Base-by-base conservation (phyloP, 2,329 filamentous ascomycete species). In the Penicillium rolfsii region DNA sequence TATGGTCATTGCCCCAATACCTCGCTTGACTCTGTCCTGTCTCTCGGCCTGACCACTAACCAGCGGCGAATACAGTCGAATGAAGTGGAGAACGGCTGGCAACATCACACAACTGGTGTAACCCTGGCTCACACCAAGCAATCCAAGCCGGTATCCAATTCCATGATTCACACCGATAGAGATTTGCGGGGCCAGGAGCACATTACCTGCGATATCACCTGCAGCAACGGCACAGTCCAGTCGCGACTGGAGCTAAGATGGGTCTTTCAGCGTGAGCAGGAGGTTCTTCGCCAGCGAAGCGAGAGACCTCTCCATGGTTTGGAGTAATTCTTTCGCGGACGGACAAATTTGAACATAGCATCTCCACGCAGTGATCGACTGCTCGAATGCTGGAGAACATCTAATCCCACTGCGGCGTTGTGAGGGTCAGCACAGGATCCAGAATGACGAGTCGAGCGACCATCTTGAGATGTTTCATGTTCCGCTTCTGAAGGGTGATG, bases 31-130 rank as follows among this genome's bases (percentile, higher is more conserved):
- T 36, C 36, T 16, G 26, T 30, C 46, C 46, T 48, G 45, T 46
- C 40, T 53, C 36, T 38, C 50, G 4, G 35, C 19, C 35, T 53
- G 55, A 3, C 52, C 46, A 22, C 28, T 50, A 8, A 43, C 46
- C 14, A 4, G 35, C 8, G 24, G 28, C 19, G n/a, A 50, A 19
- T 33, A 46, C 24, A 22, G 26, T 40, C 35, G 9, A 11, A 52
- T 57, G 19, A 41, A 57, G 22, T 38, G 36, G 28, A 48, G 48
- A 5, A 57, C 55, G 11, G 55, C 55, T 4, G 55, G 36, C 12
- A 57, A 46, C n/a, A 48, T 38, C 26, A 57, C 46, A n/a, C 55
- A 57, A 19, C 55, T 57, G 12, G 55, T 57, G n/a, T 57, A 35
- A 4, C 55, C 55, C 5, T 57, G 55, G 12, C 55, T 46, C 22